These are phyloP conservation scores for Ogataea nitratoaversa DNA, from an alignment of 805 yeast genomes.

Conservation along the genomic window DNA sequence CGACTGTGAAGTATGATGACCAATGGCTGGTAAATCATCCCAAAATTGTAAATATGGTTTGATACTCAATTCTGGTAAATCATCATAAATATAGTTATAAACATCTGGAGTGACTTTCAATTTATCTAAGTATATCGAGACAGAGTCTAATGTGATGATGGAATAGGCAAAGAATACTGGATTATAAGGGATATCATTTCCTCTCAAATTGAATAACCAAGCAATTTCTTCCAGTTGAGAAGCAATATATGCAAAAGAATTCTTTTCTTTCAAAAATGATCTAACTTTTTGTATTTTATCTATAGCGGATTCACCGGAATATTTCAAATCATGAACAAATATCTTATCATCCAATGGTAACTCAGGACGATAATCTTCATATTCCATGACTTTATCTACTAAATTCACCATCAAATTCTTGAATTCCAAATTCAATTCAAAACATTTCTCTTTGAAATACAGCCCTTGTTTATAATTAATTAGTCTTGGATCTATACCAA, in stretches of 20 bases:
- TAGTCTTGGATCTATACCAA: conserved; percentile 83
- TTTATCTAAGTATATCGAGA: conserved; percentile 39
- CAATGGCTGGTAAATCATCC: conserved; percentile 40
- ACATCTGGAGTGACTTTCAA: conserved; percentile 33
- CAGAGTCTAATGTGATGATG: conserved; percentile 36
- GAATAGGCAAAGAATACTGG: conserved; percentile 82
- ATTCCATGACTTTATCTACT: conserved; percentile 70
- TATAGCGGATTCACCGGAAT: conserved; percentile 37
- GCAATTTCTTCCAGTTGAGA: conserved; percentile 46
- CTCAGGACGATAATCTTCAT: conserved; percentile 18
- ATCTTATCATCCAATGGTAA: conserved; percentile 24
- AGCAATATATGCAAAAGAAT: conserved; percentile 48
- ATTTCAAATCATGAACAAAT: conserved; percentile 34
- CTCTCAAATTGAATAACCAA: conserved; percentile 50
- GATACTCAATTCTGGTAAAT: conserved; percentile 33
- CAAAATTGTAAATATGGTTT: conserved; percentile 57
- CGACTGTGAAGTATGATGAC: conserved; percentile 1
- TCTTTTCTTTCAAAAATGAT: conserved; percentile 22
- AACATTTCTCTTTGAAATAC: conserved; percentile 31
- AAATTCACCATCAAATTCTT: conserved; percentile 58
- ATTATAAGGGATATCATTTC: conserved; percentile 70
- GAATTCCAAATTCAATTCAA: conserved; percentile 38
- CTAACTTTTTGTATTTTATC: conserved; percentile 34
- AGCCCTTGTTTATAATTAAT: conserved; percentile 49
- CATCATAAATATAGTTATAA: conserved; percentile 9